Evolutionary conservation across 768 basidiomycete species (phyloP), one percentile per base, ranked within the genome.

Genomic region (Xerocomellus dryophilus): DNA sequence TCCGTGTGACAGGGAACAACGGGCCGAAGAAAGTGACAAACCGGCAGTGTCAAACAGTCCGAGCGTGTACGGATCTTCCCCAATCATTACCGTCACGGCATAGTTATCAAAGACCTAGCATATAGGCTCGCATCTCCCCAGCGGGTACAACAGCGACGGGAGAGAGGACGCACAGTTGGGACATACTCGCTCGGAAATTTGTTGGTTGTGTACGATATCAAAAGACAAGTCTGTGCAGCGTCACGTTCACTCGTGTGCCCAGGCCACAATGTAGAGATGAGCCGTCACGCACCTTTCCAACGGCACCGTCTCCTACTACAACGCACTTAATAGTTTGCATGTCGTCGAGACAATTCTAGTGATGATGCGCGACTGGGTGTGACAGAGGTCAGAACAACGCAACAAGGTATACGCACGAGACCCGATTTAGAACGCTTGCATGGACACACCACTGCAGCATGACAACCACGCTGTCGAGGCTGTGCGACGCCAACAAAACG

Each of bases 41-140:
- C 94, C 94, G 63, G 97, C 97, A 56, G 97, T 99, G 81, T 99
- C 97, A 73, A 98, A 99, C 62, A 99, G 74, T 52, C 97, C 97
- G 68, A 99, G 77, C 60, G 97, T 98, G 73, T 98, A 98, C 49
- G 97, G 96, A 74, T 98, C 96, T 67, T 98, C 97, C 49, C 96
- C 96, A 75, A 99, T 98, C 97, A 99, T 98, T 54, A 99, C 97
- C n/a, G 96, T 98, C 58, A 98, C 97, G 57, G 97, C 97, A 76
- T 95, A 95, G 75, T 96, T 96, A 75, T 96, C 92, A 73, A 94
- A 94, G 55, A 93, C 88, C 90, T 92, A 74, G 56, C 53, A 59
- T 53, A 61, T 32, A 56, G 42, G 46, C 45, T 56, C 20, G 55
- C 48, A 25, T 64, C 46, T 68, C 61, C 49, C 56, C 60, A 55